phyloP scores from a whole-genome alignment of 352 stramenopile species.

The Phytophthora nicotianae region DNA sequence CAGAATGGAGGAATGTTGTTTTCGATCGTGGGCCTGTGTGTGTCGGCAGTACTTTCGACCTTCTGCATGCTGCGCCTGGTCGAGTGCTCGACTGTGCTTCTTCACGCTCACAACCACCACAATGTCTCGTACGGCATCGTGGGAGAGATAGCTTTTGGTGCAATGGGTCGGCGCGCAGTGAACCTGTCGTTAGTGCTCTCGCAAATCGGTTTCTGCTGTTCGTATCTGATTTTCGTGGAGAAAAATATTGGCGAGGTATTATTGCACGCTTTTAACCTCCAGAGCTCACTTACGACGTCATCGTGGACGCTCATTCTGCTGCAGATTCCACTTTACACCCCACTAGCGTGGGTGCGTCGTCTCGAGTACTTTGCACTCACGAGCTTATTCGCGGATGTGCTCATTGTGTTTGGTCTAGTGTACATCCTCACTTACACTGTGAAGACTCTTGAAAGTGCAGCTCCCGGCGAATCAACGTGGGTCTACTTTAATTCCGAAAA shows the following conservation, averaged over 20 bases:
- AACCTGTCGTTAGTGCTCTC: conserved; percentile 71
- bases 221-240: conserved; percentile 74
- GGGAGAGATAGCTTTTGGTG: conserved; percentile 51
- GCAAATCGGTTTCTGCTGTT: conserved; percentile 72
- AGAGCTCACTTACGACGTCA: conserved; percentile 39
- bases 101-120: conserved; percentile 19
- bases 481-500: conserved; percentile 64
- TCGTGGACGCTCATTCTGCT: conserved; percentile 62
- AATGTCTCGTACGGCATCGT: conserved; percentile 59
- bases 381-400: conserved; percentile 60
- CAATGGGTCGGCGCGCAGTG: conserved; percentile 46
- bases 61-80: conserved; percentile 69
- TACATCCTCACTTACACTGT: conserved; percentile 59
- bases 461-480: conserved; percentile 39
- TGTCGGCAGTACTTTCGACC: conserved; percentile 54
- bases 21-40: conserved; percentile 50
- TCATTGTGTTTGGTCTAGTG: conserved; percentile 57
- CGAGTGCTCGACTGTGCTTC: conserved; percentile 45
- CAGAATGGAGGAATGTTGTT: conserved; percentile 73
- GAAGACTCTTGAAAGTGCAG: conserved; percentile 35
- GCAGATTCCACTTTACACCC: conserved; percentile 67
- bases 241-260: conserved; percentile 67
- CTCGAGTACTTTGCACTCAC: conserved; percentile 71
- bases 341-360: conserved; percentile 60
- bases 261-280: conserved; percentile 46